phyloP scores from a whole-genome alignment of 805 yeast species.

The Trichomonascus vanleenenianus region DNA sequence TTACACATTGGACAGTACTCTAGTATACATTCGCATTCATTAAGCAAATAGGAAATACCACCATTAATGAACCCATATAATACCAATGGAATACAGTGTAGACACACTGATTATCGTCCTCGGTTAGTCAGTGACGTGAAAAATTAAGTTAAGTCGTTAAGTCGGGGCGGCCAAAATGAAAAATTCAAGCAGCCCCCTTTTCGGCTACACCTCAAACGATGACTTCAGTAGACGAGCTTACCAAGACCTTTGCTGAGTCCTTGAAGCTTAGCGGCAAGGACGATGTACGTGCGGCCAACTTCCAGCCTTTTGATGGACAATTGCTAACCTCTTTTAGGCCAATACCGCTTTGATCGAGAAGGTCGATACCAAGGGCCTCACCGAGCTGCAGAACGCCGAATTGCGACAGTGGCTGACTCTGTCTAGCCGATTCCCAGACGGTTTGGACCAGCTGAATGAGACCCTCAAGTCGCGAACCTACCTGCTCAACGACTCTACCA shows the following conservation, averaged over 20 bases:
- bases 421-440: slow-evolving; percentile 51
- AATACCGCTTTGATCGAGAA: slow-evolving; percentile 13
- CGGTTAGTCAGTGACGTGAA: too few species aligned
- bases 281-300: slow-evolving; percentile 4
- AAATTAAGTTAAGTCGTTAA: too few species aligned
- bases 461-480: slow-evolving; percentile 63
- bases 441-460: slow-evolving; percentile 48
- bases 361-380: slow-evolving; percentile 19
- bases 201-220: slow-evolving; percentile 1
- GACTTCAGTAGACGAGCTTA: slow-evolving; percentile 18
- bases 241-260: slow-evolving; percentile 22
- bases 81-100: too few species aligned
- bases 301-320: background rate
- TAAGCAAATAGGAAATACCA: too few species aligned
- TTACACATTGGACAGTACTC: too few species aligned
- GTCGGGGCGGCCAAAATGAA: background rate
- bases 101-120: too few species aligned
- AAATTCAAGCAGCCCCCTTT: background rate
- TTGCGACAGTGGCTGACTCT: slow-evolving; percentile 74
- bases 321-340: background rate
- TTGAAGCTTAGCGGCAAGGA: slow-evolving; percentile 19
- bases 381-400: slow-evolving; percentile 54
- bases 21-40: too few species aligned
- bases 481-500: slow-evolving; percentile 48
- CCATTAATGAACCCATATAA: too few species aligned